These are phyloP conservation scores for Salix arbutifolia DNA, from an alignment of 345 rosid genomes.

Conservation along the genomic window DNA sequence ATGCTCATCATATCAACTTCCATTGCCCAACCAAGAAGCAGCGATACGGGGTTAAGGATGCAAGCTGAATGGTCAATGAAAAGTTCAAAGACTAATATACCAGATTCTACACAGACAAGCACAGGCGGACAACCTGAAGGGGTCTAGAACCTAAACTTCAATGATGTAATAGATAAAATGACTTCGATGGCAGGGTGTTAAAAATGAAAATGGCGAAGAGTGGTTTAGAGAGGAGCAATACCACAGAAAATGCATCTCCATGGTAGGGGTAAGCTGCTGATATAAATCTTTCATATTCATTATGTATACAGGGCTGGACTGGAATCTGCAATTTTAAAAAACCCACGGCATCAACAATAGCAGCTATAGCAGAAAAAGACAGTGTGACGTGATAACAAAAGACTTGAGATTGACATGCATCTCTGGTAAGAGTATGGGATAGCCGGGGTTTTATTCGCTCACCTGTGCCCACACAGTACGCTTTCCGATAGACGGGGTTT, in stretches of 20 bases:
- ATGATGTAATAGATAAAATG: background rate
- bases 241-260: conserved; percentile 58
- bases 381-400: too few species aligned
- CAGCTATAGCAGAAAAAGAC: background rate
- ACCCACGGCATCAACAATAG: background rate
- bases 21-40: background rate
- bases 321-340: conserved; percentile 43
- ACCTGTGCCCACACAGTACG: too few species aligned
- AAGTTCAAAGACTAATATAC: background rate
- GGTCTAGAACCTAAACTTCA: too few species aligned
- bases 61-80: background rate
- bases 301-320: conserved; percentile 51
- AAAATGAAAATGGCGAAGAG: background rate
- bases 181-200: too few species aligned
- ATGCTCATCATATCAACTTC: background rate
- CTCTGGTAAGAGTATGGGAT: too few species aligned
- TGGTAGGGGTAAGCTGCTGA: conserved; percentile 59
- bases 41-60: background rate
- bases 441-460: too few species aligned
- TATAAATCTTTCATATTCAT: conserved; percentile 59
- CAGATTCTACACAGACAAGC: too few species aligned
- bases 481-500: too few species aligned
- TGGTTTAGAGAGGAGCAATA: conserved; percentile 11
- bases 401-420: too few species aligned
- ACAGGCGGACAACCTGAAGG: too few species aligned